Percentiles rank a stretch among this genome's conserved stretches.
Evolutionary conservation across 305 asterid species (phyloP).

Genomic region (Fraxinus dipetala): DNA sequence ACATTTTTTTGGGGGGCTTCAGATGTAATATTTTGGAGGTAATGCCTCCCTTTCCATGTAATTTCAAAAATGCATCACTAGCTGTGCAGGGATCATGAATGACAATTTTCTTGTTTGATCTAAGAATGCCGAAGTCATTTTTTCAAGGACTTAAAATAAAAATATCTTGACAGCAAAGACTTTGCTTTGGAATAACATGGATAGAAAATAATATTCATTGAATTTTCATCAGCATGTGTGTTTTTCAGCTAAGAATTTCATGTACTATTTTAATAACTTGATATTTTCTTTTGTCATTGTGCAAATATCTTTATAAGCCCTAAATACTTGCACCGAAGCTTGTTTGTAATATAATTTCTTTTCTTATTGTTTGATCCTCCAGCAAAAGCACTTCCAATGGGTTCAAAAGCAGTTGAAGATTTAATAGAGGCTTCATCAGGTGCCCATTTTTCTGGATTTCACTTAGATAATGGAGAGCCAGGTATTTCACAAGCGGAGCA

Average conservation of each 20-base stretch:
- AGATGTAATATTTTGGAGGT: slow-evolving; percentile 19
- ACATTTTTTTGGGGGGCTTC: slow-evolving; percentile 26
- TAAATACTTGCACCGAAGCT: slow-evolving; percentile 8
- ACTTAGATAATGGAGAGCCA: slow-evolving; percentile 40
- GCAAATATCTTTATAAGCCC: slow-evolving; percentile 13
- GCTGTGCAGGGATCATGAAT: neutral
- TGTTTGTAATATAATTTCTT: slow-evolving; percentile 6
- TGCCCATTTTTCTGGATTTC: slow-evolving; percentile 92
- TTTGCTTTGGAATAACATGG: neutral
- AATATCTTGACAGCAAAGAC: slow-evolving; percentile 1
- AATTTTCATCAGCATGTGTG: neutral
- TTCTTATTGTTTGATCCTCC: slow-evolving; percentile 14
- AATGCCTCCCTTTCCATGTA: slow-evolving; percentile 22
- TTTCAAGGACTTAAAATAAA: slow-evolving; percentile 7
- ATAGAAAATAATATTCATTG: neutral
- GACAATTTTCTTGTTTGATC: neutral
- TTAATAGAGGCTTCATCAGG: slow-evolving; percentile 81
- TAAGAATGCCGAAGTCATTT: neutral
- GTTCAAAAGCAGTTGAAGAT: slow-evolving; percentile 78
- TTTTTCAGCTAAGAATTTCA: neutral
- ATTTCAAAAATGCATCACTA: slow-evolving; percentile 13
- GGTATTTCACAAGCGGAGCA: slow-evolving; percentile 40
- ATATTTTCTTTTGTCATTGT: neutral
- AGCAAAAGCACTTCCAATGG: slow-evolving; percentile 49
- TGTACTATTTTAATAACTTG: neutral